Evolutionary conservation across 2,329 filamentous ascomycete species (phyloP), one percentile per base, ranked within the genome.

Genomic region (Penicillium hordei): DNA sequence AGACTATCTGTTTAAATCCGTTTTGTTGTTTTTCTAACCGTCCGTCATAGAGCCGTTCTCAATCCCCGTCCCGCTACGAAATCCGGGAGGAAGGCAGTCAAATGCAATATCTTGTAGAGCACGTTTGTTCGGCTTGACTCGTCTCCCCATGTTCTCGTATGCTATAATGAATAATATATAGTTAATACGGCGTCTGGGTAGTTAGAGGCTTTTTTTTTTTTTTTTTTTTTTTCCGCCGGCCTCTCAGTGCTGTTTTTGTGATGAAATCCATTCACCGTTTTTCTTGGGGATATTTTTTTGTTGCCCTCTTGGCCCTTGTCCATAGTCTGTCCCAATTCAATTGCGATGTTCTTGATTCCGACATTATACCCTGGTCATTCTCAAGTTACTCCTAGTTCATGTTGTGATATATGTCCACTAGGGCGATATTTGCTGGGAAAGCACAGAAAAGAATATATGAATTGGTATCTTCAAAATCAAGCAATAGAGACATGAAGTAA

Each of bases 21-120:
- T 2, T 17, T 12, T 55, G 40, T 27, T 7, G 23, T 8, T 4
- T 52, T 39, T 31, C 48, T 46, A 49, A 50, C 31, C 15, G 15
- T 44, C 27, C 7, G 2, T 12, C 21, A 25, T 56, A 81, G 79
- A 57, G 79, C 79, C 46, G 79, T 81, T 43, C 72, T 81, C 55
- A 81, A 79, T 61, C 79, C 79, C 43, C 76, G 78, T 55, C 78
- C 78, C 29, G 67, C 74, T 38, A 64, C 75, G 44, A 78, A 77
- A 67, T 75, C 75, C 52, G 79, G 79, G 69, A 75, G 72, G 42
- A 66, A 60, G 57, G 45, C 46, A 55, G 55, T 49, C 66, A 78
- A 75, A 69, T 80, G 78, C 69, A 65, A 66, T 59, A 79, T 80
- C 64, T 68, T 80, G 71, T 79, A 72, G 72, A 68, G 58, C 31